Evolutionary conservation across 192 early-diverging fungal genomes (phyloP), one percentile per base, ranked within the genome.

Genomic region (Diversispora eburnea): DNA sequence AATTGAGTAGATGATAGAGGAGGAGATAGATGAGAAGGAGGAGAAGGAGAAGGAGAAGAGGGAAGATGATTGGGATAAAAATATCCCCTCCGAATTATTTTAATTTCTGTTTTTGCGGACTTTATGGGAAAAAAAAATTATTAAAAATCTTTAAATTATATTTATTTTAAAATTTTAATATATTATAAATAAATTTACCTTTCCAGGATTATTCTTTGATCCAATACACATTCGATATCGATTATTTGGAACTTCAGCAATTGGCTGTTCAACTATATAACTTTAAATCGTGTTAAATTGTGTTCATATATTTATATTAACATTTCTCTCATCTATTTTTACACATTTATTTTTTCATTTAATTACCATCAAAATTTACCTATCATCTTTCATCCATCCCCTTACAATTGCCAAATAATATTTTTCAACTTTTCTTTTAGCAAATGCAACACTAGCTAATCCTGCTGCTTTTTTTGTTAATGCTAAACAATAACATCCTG

Each of bases 401-500:
- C 59, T 57, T 7, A 82, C 75, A 51, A 82, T 71, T 39, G 81
- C 81, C 17, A 80, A 52, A 69, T 82, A 80, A 8, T 67, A 63
- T 48, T 82, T 82, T 22, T 75, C 46, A 3, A 80, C 78, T 56
- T 42, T 25, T 64, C 81, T 42, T 70, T 74, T 70, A 43, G 58
- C 25, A 63, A 82, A 82, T 22, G 79, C 57, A 17, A 51, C 43
- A 64, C 66, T 58, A 46, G 74, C 81, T 41, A 52, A 41, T 9
- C 67, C 71, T 4, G 81, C 81, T 41, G 78, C 73, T 51, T 75
- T 62, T 65, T 75, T 67, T 25, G 57, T 80, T 46, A 80, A 54
- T 15, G 78, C 81, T 6, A 82, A 51, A 25, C 78, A 67, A 49
- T 76, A 82, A 6, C 79, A 67, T 8, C 81, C 81, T 5, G 81